Evolutionary conservation across 2,329 filamentous ascomycete genomes (phyloP).

Genomic region (Claviceps sp.): DNA sequence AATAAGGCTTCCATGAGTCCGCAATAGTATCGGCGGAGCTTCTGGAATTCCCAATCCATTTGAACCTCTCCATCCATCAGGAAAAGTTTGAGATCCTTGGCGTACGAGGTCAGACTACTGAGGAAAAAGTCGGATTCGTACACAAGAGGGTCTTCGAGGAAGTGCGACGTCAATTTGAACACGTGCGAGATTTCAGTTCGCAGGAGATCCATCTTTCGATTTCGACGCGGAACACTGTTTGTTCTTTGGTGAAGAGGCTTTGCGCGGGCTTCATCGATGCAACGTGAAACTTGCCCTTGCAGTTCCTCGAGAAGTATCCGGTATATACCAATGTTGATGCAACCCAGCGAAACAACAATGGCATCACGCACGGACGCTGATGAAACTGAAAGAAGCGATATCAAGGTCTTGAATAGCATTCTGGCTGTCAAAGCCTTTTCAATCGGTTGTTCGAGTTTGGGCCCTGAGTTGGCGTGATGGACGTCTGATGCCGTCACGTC

Average conservation of each 20-base stretch:
- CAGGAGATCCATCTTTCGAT: slow-evolving; percentile 71
- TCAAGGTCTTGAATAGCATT: slow-evolving; percentile 81
- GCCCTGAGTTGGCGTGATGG: slow-evolving; percentile 72
- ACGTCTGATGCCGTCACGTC: slow-evolving; percentile 31
- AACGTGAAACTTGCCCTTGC: slow-evolving; percentile 72
- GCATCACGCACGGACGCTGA: slow-evolving; percentile 76
- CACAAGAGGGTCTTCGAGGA: slow-evolving; percentile 64
- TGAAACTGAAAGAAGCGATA: slow-evolving; percentile 70
- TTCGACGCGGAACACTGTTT: slow-evolving; percentile 68
- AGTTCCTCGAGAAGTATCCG: slow-evolving; percentile 80
- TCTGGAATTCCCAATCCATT: slow-evolving; percentile 88
- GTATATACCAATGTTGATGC: slow-evolving; percentile 90
- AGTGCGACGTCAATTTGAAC: slow-evolving; percentile 86
- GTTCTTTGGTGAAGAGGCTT: slow-evolving; percentile 79
- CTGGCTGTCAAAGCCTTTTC: slow-evolving; percentile 79
- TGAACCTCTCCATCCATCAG: slow-evolving; percentile 91
- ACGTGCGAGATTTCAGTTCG: slow-evolving; percentile 93
- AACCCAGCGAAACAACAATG: slow-evolving; percentile 81
- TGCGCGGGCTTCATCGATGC: slow-evolving; percentile 77
- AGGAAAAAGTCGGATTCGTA: slow-evolving; percentile 84
- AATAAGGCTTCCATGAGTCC: slow-evolving; percentile 88
- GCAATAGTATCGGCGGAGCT: slow-evolving; percentile 83
- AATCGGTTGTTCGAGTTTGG: slow-evolving; percentile 46
- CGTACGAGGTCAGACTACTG: slow-evolving; percentile 75
- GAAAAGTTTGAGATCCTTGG: slow-evolving; percentile 86